Percentiles rank a stretch among this genome's conserved stretches.
phyloP scores from a whole-genome alignment of 2,329 filamentous ascomycete genomes.

The Phialophora chinensis region DNA sequence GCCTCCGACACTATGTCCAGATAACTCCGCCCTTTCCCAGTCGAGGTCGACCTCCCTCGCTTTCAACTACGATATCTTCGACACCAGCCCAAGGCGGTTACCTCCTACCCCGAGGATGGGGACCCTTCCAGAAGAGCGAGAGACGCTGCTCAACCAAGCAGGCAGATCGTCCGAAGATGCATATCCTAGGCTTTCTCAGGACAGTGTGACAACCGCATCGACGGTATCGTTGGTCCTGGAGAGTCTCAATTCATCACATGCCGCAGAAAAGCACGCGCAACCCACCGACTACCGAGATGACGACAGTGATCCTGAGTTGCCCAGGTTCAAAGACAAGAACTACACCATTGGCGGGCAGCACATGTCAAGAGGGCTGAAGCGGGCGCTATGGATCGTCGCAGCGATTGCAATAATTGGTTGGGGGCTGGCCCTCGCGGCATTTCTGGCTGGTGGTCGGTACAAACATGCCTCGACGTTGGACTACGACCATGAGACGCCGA shows the following conservation, averaged over 20 bases:
- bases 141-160: constrained; percentile 24
- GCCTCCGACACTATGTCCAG: constrained; percentile 20
- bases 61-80: constrained; percentile 30
- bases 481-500: constrained; percentile 44
- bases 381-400: constrained; percentile 49
- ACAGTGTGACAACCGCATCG: constrained; percentile 40
- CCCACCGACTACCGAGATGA: constrained; percentile 38
- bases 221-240: constrained; percentile 43
- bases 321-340: constrained; percentile 31
- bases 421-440: constrained; percentile 53
- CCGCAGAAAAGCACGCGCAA: constrained; percentile 21
- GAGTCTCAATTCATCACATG: constrained; percentile 36
- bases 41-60: constrained; percentile 33
- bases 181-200: constrained; percentile 27
- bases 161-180: constrained; percentile 9
- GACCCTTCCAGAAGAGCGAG: constrained; percentile 26
- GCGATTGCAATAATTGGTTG: constrained; percentile 53
- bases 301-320: constrained; percentile 42
- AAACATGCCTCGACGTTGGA: constrained; percentile 41
- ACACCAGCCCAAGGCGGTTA: constrained; percentile 12
- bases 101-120: constrained; percentile 23
- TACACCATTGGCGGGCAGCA: constrained; percentile 27
- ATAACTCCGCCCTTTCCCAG: constrained; percentile 23
- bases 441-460: constrained; percentile 47
- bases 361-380: constrained; percentile 44